Conservation (phyloP, 2,329 filamentous ascomycete species). For the Coleophoma eucalyptorum region DNA sequence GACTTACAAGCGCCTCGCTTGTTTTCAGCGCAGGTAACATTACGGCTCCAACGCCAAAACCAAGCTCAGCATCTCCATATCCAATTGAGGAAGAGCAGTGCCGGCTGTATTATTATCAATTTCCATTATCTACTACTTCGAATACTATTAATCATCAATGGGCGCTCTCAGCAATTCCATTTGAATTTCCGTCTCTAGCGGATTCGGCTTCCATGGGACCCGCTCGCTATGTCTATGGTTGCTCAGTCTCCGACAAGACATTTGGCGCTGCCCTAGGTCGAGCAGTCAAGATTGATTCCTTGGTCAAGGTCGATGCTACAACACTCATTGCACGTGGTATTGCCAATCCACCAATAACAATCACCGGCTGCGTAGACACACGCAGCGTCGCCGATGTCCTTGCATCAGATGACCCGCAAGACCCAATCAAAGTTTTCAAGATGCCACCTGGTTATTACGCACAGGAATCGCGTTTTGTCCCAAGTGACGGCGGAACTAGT, state of each 20-base stretch:
- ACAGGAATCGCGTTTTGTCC: constrained; percentile 65
- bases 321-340: constrained; percentile 50
- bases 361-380: constrained; percentile 60
- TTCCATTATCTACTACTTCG: constrained; percentile 37
- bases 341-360: constrained; percentile 36
- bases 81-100: constrained; percentile 59
- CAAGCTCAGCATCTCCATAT: constrained; percentile 8
- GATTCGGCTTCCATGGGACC: constrained; percentile 50
- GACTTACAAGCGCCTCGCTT: constrained; percentile 61
- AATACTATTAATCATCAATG: constrained; percentile 55
- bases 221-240: constrained; percentile 63
- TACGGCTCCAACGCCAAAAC: constrained; percentile 42
- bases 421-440: constrained; percentile 58
- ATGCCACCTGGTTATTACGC: constrained; percentile 59
- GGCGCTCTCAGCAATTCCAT: constrained; percentile 59
- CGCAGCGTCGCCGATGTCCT: constrained; percentile 51
- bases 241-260: constrained; percentile 52
- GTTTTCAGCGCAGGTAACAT: constrained; percentile 64
- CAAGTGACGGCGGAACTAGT: constrained; percentile 31
- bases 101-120: constrained; percentile 66
- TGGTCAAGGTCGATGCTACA: constrained; percentile 57
- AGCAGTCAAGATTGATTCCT: constrained; percentile 61
- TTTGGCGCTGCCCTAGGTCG: constrained; percentile 59
- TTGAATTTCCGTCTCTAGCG: constrained; percentile 63
- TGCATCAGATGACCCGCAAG: constrained; percentile 35